Percentiles rank a stretch among this genome's conserved stretches.
Conservation (phyloP, 2,329 filamentous ascomycete genomes). For the Annulohypoxylon truncatum region DNA sequence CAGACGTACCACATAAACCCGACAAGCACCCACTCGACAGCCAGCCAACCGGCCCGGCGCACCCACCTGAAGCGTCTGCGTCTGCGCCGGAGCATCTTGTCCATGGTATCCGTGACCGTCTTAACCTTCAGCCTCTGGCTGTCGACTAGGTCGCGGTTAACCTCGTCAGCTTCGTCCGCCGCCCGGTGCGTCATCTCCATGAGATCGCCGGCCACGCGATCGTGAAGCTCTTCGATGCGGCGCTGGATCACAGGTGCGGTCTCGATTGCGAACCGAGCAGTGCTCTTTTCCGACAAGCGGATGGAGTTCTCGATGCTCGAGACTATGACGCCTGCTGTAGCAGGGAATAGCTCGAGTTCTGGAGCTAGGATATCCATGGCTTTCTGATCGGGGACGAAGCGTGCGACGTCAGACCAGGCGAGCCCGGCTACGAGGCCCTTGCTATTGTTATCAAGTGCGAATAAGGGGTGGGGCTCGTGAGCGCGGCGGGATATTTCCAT, state of each 20-base stretch:
- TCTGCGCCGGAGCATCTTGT: slow-evolving; percentile 78
- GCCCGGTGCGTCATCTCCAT: slow-evolving; percentile 72
- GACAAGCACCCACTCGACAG: slow-evolving; percentile 88
- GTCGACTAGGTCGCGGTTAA: slow-evolving; percentile 79
- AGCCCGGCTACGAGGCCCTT: slow-evolving; percentile 43
- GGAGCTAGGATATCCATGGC: slow-evolving; percentile 52
- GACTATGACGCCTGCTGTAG: slow-evolving; percentile 64
- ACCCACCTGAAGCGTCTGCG: slow-evolving; percentile 77
- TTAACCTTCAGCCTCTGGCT: slow-evolving; percentile 84
- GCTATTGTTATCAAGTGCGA: slow-evolving; percentile 46
- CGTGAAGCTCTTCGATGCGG: slow-evolving; percentile 60
- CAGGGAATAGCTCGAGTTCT: slow-evolving; percentile 60
- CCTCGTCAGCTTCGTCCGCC: slow-evolving; percentile 82
- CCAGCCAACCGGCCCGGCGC: slow-evolving; percentile 79
- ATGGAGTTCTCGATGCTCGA: slow-evolving; percentile 60
- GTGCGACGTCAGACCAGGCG: slow-evolving; percentile 59
- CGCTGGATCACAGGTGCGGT: slow-evolving; percentile 65
- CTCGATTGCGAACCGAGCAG: slow-evolving; percentile 67
- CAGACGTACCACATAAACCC: slow-evolving; percentile 95
- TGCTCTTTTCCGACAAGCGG: slow-evolving; percentile 68
- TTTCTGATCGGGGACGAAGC: slow-evolving; percentile 50
- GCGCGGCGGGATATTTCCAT: slow-evolving; percentile 79
- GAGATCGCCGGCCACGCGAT: slow-evolving; percentile 64
- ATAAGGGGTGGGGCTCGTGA: slow-evolving; percentile 58
- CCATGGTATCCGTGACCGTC: slow-evolving; percentile 80